Conservation (phyloP, 2,329 filamentous ascomycete species). For the Beauveria sp. region DNA sequence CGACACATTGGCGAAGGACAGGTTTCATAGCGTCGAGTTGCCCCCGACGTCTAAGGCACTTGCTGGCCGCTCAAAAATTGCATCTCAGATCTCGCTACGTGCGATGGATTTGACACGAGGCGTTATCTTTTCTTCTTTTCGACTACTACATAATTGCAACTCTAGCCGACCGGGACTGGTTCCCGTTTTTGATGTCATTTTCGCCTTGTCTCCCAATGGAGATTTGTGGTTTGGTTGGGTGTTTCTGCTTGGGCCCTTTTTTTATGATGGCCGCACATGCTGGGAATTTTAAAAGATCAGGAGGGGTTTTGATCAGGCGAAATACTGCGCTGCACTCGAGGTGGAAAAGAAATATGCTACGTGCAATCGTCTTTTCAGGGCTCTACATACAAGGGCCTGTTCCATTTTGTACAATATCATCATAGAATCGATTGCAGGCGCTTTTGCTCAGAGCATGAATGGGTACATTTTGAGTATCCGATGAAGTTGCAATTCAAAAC, state of each 20-base stretch:
- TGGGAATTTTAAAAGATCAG: not conserved
- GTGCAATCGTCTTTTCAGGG: not conserved
- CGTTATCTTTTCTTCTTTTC: conserved; percentile 8
- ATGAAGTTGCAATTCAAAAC: not conserved
- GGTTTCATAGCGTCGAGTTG: not conserved
- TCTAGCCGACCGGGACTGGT: not conserved
- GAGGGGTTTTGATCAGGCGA: not conserved
- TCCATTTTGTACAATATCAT: conserved; percentile 8
- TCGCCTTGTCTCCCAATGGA: not conserved
- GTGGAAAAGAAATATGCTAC: not conserved
- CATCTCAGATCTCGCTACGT: conserved; percentile 2
- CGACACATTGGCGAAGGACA: conserved; percentile 55
- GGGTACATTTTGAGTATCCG: not conserved
- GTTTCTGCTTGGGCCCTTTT: not conserved
- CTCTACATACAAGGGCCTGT: not conserved
- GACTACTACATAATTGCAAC: conserved; percentile 6
- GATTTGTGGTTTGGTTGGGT: not conserved
- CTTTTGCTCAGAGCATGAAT: not conserved
- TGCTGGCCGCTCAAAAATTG: not conserved
- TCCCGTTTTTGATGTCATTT: not conserved
- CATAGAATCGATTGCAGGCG: conserved; percentile 7
- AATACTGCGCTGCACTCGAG: not conserved
- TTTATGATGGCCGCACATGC: not conserved
- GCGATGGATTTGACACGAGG: conserved; percentile 6
- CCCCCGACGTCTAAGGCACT: not conserved